Evolutionary conservation across 148 eudicot genomes (phyloP).

Genomic region (Bassia scoparia): DNA sequence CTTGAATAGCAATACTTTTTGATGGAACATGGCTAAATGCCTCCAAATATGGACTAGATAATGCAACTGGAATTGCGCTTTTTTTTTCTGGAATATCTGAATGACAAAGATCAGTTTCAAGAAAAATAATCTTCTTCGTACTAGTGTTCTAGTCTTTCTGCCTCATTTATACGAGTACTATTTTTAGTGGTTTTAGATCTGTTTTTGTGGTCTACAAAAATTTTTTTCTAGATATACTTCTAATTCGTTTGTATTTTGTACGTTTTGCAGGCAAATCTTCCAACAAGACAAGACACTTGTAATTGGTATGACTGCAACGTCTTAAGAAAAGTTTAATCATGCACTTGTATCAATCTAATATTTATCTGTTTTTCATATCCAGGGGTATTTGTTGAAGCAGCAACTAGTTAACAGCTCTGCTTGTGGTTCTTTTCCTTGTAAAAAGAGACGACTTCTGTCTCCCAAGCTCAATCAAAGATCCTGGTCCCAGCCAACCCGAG

Average conservation of each 20-base stretch:
- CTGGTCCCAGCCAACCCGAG: conserved; percentile 13
- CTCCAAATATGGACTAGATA: no score
- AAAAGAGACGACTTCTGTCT: conserved; percentile 26
- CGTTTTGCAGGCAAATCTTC: conserved; percentile 9
- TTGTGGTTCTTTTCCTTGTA: conserved; percentile 33
- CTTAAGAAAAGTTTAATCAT: not conserved
- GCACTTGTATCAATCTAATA: not conserved
- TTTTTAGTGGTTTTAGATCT: no score
- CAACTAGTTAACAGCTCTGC: conserved; percentile 35
- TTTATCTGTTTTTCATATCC: conserved; percentile 10
- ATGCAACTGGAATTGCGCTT: not conserved
- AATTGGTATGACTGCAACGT: conserved; percentile 26
- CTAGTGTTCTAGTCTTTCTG: no score
- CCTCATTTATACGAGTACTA: no score
- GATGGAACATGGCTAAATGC: no score
- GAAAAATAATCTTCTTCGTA: no score
- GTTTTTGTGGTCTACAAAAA: no score
- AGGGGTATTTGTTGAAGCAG: conserved; percentile 46
- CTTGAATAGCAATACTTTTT: no score
- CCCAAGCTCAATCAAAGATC: conserved; percentile 26
- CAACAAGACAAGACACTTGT: not conserved
- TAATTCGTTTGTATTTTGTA: conserved; percentile 9
- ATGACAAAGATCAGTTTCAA: no score
- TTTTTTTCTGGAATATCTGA: no score
- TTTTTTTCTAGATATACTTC: no score